Evolutionary conservation across 345 rosid genomes (phyloP).

Genomic region (Dimocarpus longan): DNA sequence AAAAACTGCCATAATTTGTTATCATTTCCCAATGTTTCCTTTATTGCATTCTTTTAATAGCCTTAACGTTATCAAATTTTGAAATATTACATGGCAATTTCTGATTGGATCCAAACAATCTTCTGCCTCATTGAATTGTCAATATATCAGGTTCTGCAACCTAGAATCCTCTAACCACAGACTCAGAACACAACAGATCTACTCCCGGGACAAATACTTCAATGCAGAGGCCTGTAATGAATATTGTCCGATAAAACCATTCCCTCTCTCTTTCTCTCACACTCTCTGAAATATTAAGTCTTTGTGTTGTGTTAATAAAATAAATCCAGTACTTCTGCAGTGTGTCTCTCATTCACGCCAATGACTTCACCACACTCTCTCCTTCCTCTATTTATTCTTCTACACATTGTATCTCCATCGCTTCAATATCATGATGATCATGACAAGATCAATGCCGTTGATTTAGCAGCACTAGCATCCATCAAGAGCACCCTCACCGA

Average conservation of each 20-base stretch:
- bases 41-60: too few species aligned
- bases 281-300: constrained; percentile 11
- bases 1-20: too few species aligned
- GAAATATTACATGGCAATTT: neutral
- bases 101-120: neutral
- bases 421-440: constrained; percentile 10
- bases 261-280: constrained; percentile 24
- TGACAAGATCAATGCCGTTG: constrained; percentile 23
- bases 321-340: neutral
- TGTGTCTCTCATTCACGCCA: neutral
- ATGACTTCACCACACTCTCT: constrained; percentile 13
- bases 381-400: constrained; percentile 9
- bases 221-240: neutral
- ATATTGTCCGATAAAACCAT: neutral
- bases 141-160: neutral
- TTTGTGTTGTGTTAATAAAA: neutral
- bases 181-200: neutral
- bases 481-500: constrained; percentile 63
- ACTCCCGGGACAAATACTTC: neutral
- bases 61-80: neutral
- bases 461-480: constrained; percentile 49
- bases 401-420: constrained; percentile 10
- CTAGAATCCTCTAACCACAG: neutral
- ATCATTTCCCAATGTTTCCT: too few species aligned
- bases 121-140: neutral